These are phyloP conservation scores for Fusarium secorum DNA, from an alignment of 2,329 filamentous ascomycete genomes.

Conservation along the genomic window DNA sequence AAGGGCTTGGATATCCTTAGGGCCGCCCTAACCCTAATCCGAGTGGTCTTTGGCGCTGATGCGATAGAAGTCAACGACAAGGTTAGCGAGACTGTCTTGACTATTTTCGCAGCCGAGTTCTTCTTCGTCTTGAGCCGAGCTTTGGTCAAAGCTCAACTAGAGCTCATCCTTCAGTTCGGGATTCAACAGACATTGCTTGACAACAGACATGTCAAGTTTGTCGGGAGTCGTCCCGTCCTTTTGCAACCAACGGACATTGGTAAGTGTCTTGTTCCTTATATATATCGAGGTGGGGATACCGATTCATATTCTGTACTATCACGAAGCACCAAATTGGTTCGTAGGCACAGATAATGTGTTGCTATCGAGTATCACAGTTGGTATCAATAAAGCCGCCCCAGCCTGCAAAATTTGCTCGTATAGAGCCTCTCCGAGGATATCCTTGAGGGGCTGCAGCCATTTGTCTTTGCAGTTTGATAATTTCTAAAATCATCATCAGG, in stretches of 20 bases:
- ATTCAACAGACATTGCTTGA: too few species aligned
- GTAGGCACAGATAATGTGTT: neutral
- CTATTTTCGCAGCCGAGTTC: too few species aligned
- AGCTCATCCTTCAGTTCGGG: too few species aligned
- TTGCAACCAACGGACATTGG: neutral
- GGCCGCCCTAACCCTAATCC: too few species aligned
- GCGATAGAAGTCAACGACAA: too few species aligned
- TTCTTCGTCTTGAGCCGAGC: too few species aligned
- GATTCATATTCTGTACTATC: neutral
- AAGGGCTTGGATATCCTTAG: constrained; percentile 55
- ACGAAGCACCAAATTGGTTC: neutral
- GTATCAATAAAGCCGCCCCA: neutral
- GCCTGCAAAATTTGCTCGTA: neutral
- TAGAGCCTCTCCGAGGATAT: neutral
- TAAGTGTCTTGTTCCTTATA: neutral
- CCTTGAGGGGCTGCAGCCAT: neutral
- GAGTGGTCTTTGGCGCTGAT: too few species aligned
- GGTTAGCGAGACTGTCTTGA: too few species aligned
- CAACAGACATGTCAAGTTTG: too few species aligned
- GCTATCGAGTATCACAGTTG: neutral
- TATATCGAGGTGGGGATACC: neutral
- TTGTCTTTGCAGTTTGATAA: neutral
- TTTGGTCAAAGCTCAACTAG: too few species aligned
- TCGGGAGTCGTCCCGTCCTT: too few species aligned
- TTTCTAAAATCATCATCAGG: neutral